phyloP scores from a whole-genome alignment of 345 rosid genomes.

The Brassica napus region DNA sequence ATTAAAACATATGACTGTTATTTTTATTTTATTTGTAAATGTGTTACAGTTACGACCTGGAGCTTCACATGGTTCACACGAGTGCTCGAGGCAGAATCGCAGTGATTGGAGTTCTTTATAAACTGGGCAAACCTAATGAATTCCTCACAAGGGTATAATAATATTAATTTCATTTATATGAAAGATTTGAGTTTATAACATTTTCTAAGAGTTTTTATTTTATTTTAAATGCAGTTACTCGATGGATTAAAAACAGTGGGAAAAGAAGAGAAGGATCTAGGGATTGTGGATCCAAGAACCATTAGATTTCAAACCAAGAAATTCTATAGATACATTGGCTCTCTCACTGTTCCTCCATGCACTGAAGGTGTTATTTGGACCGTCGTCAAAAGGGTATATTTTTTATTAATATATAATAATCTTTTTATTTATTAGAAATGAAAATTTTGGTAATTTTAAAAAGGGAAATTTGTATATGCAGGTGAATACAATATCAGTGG shows the following conservation, averaged over 20 bases:
- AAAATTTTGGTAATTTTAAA: neutral
- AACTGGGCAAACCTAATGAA: slow-evolving; percentile 56
- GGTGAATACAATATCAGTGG: slow-evolving; percentile 69
- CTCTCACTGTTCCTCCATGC: slow-evolving; percentile 76
- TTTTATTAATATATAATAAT: neutral
- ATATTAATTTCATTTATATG: neutral
- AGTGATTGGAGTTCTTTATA: slow-evolving; percentile 56
- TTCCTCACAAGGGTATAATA: slow-evolving; percentile 54
- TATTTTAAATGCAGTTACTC: slow-evolving; percentile 41
- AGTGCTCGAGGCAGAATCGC: slow-evolving; percentile 45
- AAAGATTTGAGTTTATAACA: neutral
- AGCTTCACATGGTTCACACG: slow-evolving; percentile 64
- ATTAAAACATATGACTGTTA: neutral
- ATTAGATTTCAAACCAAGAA: slow-evolving; percentile 53
- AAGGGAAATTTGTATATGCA: slow-evolving; percentile 1
- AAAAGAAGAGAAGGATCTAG: slow-evolving; percentile 36
- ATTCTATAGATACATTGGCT: slow-evolving; percentile 68
- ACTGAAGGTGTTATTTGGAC: slow-evolving; percentile 81
- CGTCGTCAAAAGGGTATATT: slow-evolving; percentile 47
- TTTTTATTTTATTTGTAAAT: neutral
- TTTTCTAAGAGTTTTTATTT: neutral
- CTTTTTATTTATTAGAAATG: neutral
- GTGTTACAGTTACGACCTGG: slow-evolving; percentile 47
- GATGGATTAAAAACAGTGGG: slow-evolving; percentile 41
- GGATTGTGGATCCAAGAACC: slow-evolving; percentile 54